Evolutionary conservation across 305 asterid genomes (phyloP).

Genomic region (Petunia hybrid): DNA sequence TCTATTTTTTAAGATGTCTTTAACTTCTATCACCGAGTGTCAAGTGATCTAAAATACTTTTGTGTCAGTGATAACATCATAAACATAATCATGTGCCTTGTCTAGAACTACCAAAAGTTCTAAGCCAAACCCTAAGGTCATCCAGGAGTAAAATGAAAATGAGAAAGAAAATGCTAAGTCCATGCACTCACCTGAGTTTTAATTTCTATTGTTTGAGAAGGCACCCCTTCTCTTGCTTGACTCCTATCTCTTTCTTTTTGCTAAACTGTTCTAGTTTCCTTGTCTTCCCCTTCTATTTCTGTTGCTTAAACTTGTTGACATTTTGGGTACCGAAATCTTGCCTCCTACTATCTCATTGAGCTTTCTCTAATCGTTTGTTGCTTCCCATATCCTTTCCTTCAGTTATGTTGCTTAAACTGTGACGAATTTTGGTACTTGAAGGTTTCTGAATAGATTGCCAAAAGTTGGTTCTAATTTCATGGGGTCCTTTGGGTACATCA

Average conservation of each 20-base stretch:
- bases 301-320: not conserved
- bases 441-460: not conserved
- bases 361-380: not conserved
- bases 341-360: constrained; percentile 8
- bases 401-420: constrained; percentile 10
- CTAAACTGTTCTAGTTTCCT: constrained; percentile 1
- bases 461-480: not conserved
- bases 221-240: not conserved
- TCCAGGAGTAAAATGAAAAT: not conserved
- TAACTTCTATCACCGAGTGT: not conserved
- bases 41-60: constrained; percentile 14
- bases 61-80: not conserved
- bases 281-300: not conserved
- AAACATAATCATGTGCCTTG: not conserved
- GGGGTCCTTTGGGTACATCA: not conserved
- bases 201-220: not conserved
- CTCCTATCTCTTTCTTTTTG: not conserved
- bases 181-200: not conserved
- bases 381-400: not conserved
- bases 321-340: not conserved
- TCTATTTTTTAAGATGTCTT: not conserved
- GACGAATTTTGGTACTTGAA: not conserved
- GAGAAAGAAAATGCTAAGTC: not conserved
- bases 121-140: constrained; percentile 1
- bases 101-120: not conserved